phyloP scores from a whole-genome alignment of 208 protist species.

The Acanthamoeba sp. region DNA sequence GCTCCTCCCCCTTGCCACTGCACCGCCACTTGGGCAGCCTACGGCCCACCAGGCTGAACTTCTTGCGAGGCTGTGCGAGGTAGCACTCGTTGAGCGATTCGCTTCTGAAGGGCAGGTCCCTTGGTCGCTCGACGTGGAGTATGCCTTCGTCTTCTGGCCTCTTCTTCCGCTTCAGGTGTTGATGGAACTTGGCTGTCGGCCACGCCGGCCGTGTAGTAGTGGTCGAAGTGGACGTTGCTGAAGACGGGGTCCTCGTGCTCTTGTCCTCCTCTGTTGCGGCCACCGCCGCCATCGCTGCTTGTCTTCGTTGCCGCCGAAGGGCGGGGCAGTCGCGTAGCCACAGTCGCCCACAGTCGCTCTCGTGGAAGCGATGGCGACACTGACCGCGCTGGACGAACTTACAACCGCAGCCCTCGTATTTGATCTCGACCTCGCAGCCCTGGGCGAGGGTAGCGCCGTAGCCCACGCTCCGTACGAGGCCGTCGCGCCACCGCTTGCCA shows the following conservation, averaged over 20 bases:
- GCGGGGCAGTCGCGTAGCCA: constrained; percentile 24
- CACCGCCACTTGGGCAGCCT: too few relatives aligned
- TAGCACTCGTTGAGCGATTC: not conserved
- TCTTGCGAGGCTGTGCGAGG: too few relatives aligned
- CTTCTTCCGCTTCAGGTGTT: not conserved
- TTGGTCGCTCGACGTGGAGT: not conserved
- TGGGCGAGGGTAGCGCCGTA: not conserved
- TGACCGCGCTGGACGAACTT: not conserved
- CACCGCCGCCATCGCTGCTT: not conserved
- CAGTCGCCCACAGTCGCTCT: not conserved
- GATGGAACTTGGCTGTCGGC: constrained; percentile 3
- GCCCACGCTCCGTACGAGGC: not conserved
- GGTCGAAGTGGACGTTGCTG: not conserved
- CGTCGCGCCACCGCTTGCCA: not conserved
- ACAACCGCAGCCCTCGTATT: not conserved
- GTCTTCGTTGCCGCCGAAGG: not conserved
- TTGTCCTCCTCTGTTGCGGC: not conserved
- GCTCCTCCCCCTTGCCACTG: too few relatives aligned
- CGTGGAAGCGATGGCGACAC: not conserved
- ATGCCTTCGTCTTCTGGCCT: not conserved
- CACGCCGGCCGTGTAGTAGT: not conserved
- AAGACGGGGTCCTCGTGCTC: not conserved
- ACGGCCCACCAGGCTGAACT: too few relatives aligned
- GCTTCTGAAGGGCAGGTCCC: not conserved
- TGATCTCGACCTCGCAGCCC: not conserved